Percentiles rank a stretch among this genome's conserved stretches.
Evolutionary conservation across 805 yeast species (phyloP).

Genomic region (Barnettozyma botsteinii): DNA sequence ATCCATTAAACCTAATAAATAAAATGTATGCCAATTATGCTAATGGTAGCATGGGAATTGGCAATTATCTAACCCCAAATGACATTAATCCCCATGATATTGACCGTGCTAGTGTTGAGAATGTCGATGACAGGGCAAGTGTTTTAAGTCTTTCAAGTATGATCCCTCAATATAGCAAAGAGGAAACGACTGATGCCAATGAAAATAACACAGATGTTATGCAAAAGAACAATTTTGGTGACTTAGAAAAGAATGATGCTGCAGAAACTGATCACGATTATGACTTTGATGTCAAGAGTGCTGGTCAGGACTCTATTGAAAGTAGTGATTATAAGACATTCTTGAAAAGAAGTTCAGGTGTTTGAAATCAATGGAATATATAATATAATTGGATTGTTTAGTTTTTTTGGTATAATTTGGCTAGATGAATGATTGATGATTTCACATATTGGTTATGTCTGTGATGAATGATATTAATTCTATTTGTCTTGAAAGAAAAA

Average conservation of each 20-base stretch:
- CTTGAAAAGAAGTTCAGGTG: slow-evolving; percentile 11
- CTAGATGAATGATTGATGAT: no score
- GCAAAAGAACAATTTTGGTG: not conserved
- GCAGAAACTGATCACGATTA: slow-evolving; percentile 12
- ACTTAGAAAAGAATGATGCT: not conserved
- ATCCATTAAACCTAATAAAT: slow-evolving; percentile 32
- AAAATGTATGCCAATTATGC: slow-evolving; percentile 28
- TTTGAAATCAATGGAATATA: no score
- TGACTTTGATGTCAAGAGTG: slow-evolving; percentile 14
- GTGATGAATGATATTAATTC: no score
- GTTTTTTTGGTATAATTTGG: no score
- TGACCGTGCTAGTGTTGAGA: slow-evolving; percentile 1
- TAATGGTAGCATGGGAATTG: slow-evolving; percentile 5
- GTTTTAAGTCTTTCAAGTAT: slow-evolving; percentile 22
- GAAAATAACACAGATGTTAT: not conserved
- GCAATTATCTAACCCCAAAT: not conserved
- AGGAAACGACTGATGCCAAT: not conserved
- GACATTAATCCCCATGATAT: not conserved
- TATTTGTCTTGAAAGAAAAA: no score
- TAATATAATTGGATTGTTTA: no score
- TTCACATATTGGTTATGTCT: no score
- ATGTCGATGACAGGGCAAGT: slow-evolving; percentile 20
- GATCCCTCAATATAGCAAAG: slow-evolving; percentile 25
- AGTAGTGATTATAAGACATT: slow-evolving; percentile 21
- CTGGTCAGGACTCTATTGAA: slow-evolving; percentile 9